Conservation (phyloP, 2,329 filamentous ascomycete species). For the Pseudopithomyces maydicus region DNA sequence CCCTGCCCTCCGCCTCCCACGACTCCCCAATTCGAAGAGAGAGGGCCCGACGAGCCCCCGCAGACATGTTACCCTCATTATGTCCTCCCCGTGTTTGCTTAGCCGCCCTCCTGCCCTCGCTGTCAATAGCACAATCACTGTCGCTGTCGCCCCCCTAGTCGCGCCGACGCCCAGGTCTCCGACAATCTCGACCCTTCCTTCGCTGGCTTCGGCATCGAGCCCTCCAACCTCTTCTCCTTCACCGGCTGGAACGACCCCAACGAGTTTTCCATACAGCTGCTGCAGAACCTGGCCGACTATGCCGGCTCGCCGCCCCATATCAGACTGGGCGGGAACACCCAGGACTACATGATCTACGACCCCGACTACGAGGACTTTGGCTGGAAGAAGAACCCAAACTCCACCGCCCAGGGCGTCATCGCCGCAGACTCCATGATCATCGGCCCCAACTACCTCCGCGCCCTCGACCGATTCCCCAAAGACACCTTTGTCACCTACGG, state of each 20-base stretch:
- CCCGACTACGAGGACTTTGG: conserved; percentile 41
- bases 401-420: conserved; percentile 47
- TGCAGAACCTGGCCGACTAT: conserved; percentile 56
- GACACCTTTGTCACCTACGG: conserved; percentile 58
- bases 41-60: background rate
- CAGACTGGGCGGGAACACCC: conserved; percentile 58
- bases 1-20: background rate
- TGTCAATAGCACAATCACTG: conserved; percentile 35
- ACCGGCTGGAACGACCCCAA: conserved; percentile 52
- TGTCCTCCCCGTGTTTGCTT: conserved; percentile 21
- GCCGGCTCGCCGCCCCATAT: conserved; percentile 56
- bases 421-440: conserved; percentile 53
- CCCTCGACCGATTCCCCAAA: conserved; percentile 55
- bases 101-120: conserved; percentile 4
- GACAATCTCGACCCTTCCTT: conserved; percentile 50
- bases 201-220: conserved; percentile 59
- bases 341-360: conserved; percentile 56
- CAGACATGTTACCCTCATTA: conserved; percentile 23
- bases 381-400: conserved; percentile 46
- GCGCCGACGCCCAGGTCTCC: conserved; percentile 35
- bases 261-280: conserved; percentile 52
- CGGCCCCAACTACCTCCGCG: conserved; percentile 55
- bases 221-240: conserved; percentile 59
- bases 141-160: conserved; percentile 37
- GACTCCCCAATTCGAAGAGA: background rate